Base-by-base conservation (phyloP, 2,329 filamentous ascomycete genomes). In the Purpureocillium lavendulum region DNA sequence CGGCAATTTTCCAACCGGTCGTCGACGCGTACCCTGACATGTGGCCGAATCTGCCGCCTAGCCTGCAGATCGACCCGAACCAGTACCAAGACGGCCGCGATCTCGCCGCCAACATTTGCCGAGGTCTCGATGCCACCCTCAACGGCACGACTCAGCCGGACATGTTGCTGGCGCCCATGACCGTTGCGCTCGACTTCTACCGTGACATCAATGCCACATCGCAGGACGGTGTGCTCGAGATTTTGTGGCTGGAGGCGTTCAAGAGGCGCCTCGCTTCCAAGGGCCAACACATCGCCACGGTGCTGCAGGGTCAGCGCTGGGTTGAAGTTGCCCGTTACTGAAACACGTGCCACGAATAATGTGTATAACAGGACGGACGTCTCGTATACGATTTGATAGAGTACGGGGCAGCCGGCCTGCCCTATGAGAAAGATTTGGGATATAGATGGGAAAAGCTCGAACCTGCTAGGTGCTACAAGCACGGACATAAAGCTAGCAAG, bases 31-130 rank as follows among this genome's bases (percentile, higher is more conserved):
- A 61, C 34, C 57, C 64, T 3, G 50, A 59, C 28, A 53, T 64
- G 42, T 66, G 62, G 50, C 59, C 63, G 0, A 56, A 61, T 7
- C 45, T 69, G 35, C 62, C 63, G 2, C 47, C 53, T 4, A 56
- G 57, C 14, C 48, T 68, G 10, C 57, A 60, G 26, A 54, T 71
- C 33, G 64, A 75, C 39, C 52, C 62, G 3, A 50, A 54, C 11
- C 59, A 55, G 28, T 75, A 72, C 45, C 59, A 65, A 13, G 62
- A 67, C 41, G 64, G 62, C 1, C 59, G 62, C 14, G 60, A 65
- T 37, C 54, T 71, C 28, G 71, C 72, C 1, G 63, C 60, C 8
- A 64, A 67, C 39, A 66, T 75, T 13, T 76, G 73, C 46, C 64
- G 71, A 31, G 65, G 66, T 3, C 53, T 77, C 4, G 73, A 75